Conservation (phyloP, 495 filamentous ascomycete genomes). For the Lophium mytilinum region DNA sequence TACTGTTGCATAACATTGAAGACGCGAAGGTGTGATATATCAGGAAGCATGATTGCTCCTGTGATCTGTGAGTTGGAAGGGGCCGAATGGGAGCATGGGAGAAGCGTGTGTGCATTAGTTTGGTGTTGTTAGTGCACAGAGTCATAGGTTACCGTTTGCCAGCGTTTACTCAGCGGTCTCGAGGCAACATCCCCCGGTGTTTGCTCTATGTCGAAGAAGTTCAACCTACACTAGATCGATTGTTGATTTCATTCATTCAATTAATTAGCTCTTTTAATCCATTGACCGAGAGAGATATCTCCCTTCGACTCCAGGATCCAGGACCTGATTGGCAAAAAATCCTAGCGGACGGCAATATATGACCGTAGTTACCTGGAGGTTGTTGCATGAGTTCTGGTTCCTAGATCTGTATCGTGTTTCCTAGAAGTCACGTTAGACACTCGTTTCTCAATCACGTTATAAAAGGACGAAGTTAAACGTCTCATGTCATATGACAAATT, state of each 20-base stretch:
- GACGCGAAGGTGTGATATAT: neutral
- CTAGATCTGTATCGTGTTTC: neutral
- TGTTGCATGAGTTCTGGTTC: neutral
- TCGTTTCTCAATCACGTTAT: too few species aligned
- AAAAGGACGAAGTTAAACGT: too few species aligned
- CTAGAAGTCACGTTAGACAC: too few species aligned
- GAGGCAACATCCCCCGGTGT: neutral
- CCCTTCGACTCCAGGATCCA: neutral
- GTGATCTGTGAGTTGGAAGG: neutral
- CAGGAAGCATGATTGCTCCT: neutral
- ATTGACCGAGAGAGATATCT: neutral
- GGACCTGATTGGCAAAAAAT: neutral
- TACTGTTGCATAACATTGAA: neutral
- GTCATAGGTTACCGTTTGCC: neutral
- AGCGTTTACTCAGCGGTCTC: neutral
- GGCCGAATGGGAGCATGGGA: neutral
- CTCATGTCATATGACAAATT: too few species aligned
- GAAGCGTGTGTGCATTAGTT: neutral
- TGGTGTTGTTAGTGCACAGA: neutral
- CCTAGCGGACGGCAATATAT: neutral
- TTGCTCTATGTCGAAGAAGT: neutral
- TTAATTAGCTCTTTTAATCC: neutral
- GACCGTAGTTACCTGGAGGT: neutral
- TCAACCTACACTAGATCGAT: neutral
- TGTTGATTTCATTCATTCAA: neutral